Evolutionary conservation across 495 filamentous ascomycete species (phyloP), one percentile per base, ranked within the genome.

Genomic region (Trichoderma parareesei): DNA sequence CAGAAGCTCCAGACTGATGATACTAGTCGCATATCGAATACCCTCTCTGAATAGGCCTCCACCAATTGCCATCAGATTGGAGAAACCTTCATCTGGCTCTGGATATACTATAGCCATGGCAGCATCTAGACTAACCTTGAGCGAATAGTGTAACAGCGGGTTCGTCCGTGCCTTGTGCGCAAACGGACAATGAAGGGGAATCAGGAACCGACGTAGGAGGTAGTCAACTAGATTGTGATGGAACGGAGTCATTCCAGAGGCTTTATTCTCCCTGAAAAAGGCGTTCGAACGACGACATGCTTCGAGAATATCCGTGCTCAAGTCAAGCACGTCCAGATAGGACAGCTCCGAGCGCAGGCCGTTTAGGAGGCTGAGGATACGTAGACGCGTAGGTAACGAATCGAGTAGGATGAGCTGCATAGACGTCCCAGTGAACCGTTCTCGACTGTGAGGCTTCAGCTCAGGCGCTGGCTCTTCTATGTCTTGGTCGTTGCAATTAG

Each of bases 401-500:
- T 73, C 77, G 5, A 78, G 65, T 2, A 88, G 72, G 0, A 79
- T 61, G 20, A 80, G 72, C 61, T 87, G 85, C 20, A 85, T 74
- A 35, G 83, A 84, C 5, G 76, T 84, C 1, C 71, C 70, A 2
- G 85, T 87, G 61, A 75, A 80, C 6, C 60, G 72, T 0, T 65
- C 68, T 4, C 61, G 71, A 13, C 77, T 74, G 6, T 74, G 71
- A 10, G 74, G 68, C 5, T 69, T 66, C 6, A 76, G 73, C 3
- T 70, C 63, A 18, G 62, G 70, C 63, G 79, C 80, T 0, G 74
- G 68, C 60, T 81, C 79, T 35, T 71, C 71, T 11, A 88, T 67
- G n/a, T 87, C 80, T 8, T 75, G 69, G 65, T 89, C 87, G 67
- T 87, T 77, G 67, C 77, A 72, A 44, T 88, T 88, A 8, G 77